Evolutionary conservation across 495 filamentous ascomycete genomes (phyloP).

Genomic region (Corynascus novoguineensis): DNA sequence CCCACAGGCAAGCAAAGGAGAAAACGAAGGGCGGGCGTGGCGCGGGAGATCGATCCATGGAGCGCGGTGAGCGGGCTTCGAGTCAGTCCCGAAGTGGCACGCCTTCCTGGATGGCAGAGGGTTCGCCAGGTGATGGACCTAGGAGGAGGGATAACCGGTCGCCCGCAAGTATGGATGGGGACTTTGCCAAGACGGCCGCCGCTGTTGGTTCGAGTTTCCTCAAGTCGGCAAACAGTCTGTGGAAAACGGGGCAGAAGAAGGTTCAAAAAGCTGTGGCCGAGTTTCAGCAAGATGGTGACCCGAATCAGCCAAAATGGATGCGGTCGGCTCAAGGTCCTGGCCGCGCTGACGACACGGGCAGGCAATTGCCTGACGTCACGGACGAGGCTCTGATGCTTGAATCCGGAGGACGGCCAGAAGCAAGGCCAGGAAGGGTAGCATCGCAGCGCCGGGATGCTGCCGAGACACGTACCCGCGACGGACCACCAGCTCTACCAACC

Average conservation of each 20-base stretch:
- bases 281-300: slow-evolving; percentile 69
- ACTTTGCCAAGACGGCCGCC: slow-evolving; percentile 73
- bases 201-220: slow-evolving; percentile 77
- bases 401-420: slow-evolving; percentile 47
- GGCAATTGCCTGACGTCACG: slow-evolving; percentile 48
- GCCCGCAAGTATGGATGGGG: slow-evolving; percentile 59
- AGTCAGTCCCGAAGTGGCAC: slow-evolving; percentile 32
- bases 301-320: slow-evolving; percentile 94
- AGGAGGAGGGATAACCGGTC: slow-evolving; percentile 52
- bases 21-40: slow-evolving; percentile 32
- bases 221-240: slow-evolving; percentile 89
- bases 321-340: slow-evolving; percentile 49
- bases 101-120: slow-evolving; percentile 37
- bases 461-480: slow-evolving; percentile 34
- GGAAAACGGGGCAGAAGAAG: slow-evolving; percentile 90
- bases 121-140: slow-evolving; percentile 30
- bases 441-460: slow-evolving; percentile 22
- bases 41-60: slow-evolving; percentile 20
- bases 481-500: slow-evolving; percentile 42
- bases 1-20: slow-evolving; percentile 67
- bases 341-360: slow-evolving; percentile 9
- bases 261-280: slow-evolving; percentile 93
- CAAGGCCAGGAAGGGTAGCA: slow-evolving; percentile 27
- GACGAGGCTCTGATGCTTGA: slow-evolving; percentile 94
- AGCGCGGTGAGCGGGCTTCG: slow-evolving; percentile 24